Base-by-base conservation (phyloP, 192 early-diverging fungal genomes). In the Thamnidium elegans region DNA sequence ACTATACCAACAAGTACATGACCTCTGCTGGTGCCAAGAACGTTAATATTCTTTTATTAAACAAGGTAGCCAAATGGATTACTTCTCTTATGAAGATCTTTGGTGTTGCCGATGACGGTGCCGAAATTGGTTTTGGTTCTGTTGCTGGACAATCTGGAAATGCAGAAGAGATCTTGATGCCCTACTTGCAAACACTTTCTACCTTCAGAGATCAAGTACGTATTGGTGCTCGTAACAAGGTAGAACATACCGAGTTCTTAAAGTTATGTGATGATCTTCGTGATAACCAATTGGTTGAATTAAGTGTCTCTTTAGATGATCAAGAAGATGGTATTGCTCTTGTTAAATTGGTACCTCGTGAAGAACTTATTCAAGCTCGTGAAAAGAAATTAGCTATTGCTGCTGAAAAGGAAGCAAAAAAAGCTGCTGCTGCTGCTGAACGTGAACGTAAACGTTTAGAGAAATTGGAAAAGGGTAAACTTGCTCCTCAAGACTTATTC, bases 231-330 rank as follows among this genome's bases (percentile, higher is more conserved):
- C 70, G 77, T 58, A 84, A 89, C 58, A 76, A 75, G 17, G 68
- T 44, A 6, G 47, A 69, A 13, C 72, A 71, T 23, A 65, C 67
- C 36, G 81, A 85, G 17, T 74, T 96, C 67, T 76, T 99, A 58
- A 68, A 73, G 15, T 76, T 95, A 11, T 90, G 89, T 60, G 97
- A 99, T 79, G 85, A 83, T 74, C 61, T 99, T 44, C 90, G 97
- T 54, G 95, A 99, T 77, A 81, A 85, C 17, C 90, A 93, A 47
- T 81, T 97, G 42, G 87, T 92, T 14, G 86, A 91, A 46, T 76
- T 96, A n/a, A 93, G 93, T 23, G 89, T 99, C 11, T 82, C 88
- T 1, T 79, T 99, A 61, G 97, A 96, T 68, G 97, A 99, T 77
- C 91, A 92, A 62, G 97, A 95, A 59, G 94, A 93, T 72, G 94